Conservation (phyloP, 768 basidiomycete species). For the Multifurca ochricompacta region DNA sequence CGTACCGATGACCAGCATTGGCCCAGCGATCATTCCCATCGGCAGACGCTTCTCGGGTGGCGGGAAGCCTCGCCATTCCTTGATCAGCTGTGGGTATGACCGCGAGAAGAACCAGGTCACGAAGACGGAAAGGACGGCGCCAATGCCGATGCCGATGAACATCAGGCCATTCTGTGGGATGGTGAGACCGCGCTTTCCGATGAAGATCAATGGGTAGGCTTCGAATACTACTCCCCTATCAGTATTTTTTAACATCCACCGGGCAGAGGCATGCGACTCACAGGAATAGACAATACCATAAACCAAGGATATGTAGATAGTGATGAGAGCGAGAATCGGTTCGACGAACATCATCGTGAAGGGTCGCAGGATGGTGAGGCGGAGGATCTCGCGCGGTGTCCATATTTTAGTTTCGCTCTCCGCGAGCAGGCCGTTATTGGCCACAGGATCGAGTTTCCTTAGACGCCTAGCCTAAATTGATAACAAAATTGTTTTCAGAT, state of each 20-base stretch:
- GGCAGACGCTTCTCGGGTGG: constrained; percentile 25
- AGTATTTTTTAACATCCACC: neutral
- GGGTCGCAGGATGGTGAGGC: constrained; percentile 26
- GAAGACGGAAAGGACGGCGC: neutral
- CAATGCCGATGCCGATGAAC: constrained; percentile 12
- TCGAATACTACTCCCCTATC: neutral
- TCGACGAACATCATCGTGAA: constrained; percentile 29
- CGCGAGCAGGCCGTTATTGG: neutral
- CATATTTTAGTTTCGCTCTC: neutral
- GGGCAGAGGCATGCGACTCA: neutral
- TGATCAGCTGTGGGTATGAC: constrained; percentile 20
- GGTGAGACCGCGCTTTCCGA: neutral
- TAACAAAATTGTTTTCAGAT: neutral
- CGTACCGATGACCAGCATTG: constrained; percentile 21
- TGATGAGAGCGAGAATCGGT: constrained; percentile 11
- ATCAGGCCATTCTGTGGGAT: neutral
- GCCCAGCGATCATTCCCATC: constrained; percentile 20
- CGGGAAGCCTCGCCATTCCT: constrained; percentile 24
- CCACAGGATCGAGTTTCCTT: neutral
- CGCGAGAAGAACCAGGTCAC: constrained; percentile 6
- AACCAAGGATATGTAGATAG: constrained; percentile 6
- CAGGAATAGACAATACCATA: constrained; percentile 1
- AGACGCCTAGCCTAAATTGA: neutral
- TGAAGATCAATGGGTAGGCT: constrained; percentile 13
- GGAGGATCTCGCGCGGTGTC: constrained; percentile 15